Base-by-base conservation (phyloP, 2,329 filamentous ascomycete genomes). In the Ceratocystis albifundus region DNA sequence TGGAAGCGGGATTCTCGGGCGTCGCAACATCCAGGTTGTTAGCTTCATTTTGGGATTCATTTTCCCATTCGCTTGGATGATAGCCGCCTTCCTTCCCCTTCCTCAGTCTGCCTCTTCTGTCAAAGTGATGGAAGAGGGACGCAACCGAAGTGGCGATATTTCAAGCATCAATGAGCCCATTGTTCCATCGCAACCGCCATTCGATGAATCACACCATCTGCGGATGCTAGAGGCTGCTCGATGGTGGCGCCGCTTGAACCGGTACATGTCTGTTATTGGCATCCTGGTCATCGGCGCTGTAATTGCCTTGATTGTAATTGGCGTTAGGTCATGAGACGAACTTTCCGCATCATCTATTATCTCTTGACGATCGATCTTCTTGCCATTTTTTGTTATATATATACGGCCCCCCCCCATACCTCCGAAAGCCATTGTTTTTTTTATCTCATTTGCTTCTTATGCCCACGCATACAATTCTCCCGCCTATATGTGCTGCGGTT, bases 21-120 rank as follows among this genome's bases (percentile, higher is more conserved):
- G 83, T 69, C 82, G 88, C 69, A 92, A 92, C 72, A 76, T 85
- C 61, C 90, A 95, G 74, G 81, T 93, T 36, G 78, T 88, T 64
- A 77, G 89, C 62, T 95, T 95, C 75, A 84, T 86, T 66, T 53
- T 87, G 61, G 90, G 90, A 28, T 95, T 95, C 72, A 77, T 93
- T 61, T 84, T 90, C 72, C 90, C 89, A 4, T 80, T 90, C 68
- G 88, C 87, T 66, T 95, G 90, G 90, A 88, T 93, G 77, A 79
- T 90, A 69, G 90, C 87, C 1, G 83, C 89, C 0, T 80, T 92
- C 65, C 78, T 94, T 12, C 88, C 89, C 0, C 75, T 95, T 5
- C 88, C 88, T 8, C 77, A 78, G 1, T 80, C 81, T 65, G 82
- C 85, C 7, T 75, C 78, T 22, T 71, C 75, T 0, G 82, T 84